A percentile compares a stretch with the other conserved stretches of the same genome.
Evolutionary conservation across 306 rosid genomes (phyloP).

Genomic region (Rubus parviflorus): DNA sequence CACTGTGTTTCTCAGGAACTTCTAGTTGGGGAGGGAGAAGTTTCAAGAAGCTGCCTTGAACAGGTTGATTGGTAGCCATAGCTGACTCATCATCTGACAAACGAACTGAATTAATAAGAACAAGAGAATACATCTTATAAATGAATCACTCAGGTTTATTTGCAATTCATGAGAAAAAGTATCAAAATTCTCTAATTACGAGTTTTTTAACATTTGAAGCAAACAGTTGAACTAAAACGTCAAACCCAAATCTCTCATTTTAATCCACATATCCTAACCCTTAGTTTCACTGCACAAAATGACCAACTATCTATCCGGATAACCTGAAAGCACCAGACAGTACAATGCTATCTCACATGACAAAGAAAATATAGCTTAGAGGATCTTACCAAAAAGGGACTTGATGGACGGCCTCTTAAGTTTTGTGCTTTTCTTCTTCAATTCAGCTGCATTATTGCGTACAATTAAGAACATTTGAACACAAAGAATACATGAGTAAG

Average conservation of each 20-base stretch:
- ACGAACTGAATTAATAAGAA: neutral
- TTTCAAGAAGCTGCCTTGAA: slow-evolving; percentile 80
- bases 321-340: no score
- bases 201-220: neutral
- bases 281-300: neutral
- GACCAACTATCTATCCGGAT: neutral
- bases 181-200: neutral
- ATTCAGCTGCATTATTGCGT: slow-evolving; percentile 63
- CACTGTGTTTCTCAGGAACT: slow-evolving; percentile 66
- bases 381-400: slow-evolving; percentile 73
- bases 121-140: neutral
- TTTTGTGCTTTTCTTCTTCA: slow-evolving; percentile 92
- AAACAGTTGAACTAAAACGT: neutral
- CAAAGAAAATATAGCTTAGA: neutral
- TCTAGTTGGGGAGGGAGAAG: slow-evolving; percentile 73
- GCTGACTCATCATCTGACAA: slow-evolving; percentile 71
- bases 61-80: slow-evolving; percentile 51
- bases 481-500: neutral
- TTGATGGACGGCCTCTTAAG: slow-evolving; percentile 89
- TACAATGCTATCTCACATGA: neutral
- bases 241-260: neutral
- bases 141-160: neutral
- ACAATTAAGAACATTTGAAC: neutral
- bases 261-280: neutral
- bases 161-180: neutral